Conservation (phyloP, 345 rosid genomes). For the Rhizophora mangle region DNA sequence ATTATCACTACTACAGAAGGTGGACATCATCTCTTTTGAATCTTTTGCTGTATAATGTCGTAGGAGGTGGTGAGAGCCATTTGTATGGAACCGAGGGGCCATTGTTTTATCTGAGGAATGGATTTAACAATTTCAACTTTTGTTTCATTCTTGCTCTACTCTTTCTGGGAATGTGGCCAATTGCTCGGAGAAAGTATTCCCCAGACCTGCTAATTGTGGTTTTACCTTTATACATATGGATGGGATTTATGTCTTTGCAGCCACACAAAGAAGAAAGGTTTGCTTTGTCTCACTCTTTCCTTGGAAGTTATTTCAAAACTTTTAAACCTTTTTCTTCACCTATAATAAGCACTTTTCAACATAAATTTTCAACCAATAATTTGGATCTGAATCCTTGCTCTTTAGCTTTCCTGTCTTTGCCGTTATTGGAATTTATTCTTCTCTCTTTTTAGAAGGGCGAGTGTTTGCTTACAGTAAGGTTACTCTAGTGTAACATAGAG, state of each 20-base stretch:
- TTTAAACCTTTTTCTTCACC: background rate
- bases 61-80: conserved; percentile 98
- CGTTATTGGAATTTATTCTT: no score
- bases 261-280: conserved; percentile 99
- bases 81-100: conserved; percentile 87
- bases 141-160: conserved; percentile 80
- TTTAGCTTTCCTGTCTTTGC: background rate
- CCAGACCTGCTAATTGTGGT: conserved; percentile 69
- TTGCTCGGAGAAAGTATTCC: conserved; percentile 67
- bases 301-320: background rate
- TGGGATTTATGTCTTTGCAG: conserved; percentile 89
- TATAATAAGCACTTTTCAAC: background rate
- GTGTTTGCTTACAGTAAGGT: no score
- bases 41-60: conserved; percentile 84
- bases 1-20: conserved; percentile 59
- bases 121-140: conserved; percentile 91
- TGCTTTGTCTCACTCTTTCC: conserved; percentile 1
- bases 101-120: conserved; percentile 75
- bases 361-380: background rate
- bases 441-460: no score
- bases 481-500: no score
- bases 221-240: conserved; percentile 86
- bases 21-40: conserved; percentile 92
- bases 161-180: conserved; percentile 60
- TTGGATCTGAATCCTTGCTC: background rate